phyloP scores from a whole-genome alignment of 345 rosid species.

The Passiflora organensis region DNA sequence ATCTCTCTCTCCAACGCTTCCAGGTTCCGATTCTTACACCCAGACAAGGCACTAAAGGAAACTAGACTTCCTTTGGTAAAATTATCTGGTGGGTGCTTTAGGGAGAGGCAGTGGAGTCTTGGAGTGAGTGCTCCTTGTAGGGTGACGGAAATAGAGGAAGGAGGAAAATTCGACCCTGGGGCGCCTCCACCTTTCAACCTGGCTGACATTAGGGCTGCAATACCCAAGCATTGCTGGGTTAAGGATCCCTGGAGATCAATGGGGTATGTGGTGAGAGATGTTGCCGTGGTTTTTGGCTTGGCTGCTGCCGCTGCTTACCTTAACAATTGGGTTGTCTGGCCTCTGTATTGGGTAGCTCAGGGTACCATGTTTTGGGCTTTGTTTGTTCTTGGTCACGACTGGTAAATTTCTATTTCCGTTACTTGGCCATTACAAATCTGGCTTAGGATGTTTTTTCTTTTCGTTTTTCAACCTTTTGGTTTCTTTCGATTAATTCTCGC shows the following conservation, averaged over 20 bases:
- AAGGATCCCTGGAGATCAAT: slow-evolving; percentile 76
- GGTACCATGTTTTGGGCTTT: slow-evolving; percentile 96
- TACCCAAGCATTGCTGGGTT: slow-evolving; percentile 92
- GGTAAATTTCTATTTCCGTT: slow-evolving; percentile 27
- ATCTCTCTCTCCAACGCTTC: slow-evolving; percentile 12
- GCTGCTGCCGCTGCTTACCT: slow-evolving; percentile 73
- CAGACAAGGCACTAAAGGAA: slow-evolving; percentile 1
- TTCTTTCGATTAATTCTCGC: not conserved
- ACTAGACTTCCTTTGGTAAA: not conserved
- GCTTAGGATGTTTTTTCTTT: not conserved
- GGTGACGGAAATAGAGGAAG: slow-evolving; percentile 5
- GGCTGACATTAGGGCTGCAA: slow-evolving; percentile 69
- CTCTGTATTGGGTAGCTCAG: slow-evolving; percentile 84
- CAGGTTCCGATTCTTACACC: slow-evolving; percentile 22
- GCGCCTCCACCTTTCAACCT: slow-evolving; percentile 72
- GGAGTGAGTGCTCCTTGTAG: slow-evolving; percentile 16
- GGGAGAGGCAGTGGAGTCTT: slow-evolving; percentile 13
- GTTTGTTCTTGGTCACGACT: slow-evolving; percentile 92
- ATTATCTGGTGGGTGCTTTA: slow-evolving; percentile 7
- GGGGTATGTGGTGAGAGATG: slow-evolving; percentile 76
- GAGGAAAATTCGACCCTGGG: slow-evolving; percentile 43
- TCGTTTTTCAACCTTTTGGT: not conserved
- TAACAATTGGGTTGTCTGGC: slow-evolving; percentile 77
- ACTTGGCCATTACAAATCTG: not conserved
- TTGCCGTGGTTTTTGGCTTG: slow-evolving; percentile 54